Base-by-base conservation (phyloP, 306 rosid genomes). In the Gynostemma pentaphyllum region DNA sequence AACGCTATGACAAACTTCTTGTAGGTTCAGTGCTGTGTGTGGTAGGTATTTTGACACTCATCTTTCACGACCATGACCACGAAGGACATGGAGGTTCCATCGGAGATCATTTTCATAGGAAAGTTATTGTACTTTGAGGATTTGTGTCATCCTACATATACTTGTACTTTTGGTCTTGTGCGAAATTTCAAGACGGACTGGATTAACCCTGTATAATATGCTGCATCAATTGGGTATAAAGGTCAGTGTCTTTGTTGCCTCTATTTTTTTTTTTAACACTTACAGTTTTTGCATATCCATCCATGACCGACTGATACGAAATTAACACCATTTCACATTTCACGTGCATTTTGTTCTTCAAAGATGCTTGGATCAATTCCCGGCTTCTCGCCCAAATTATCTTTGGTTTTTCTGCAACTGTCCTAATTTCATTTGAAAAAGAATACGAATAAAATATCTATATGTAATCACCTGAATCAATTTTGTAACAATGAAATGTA, bases 1-100 rank as follows among this genome's bases (percentile, higher is more conserved):
- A 91, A 85, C 85, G 89, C 5, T 87, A 91, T 27, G 98, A 91
- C 83, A 91, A 85, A 65, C 96, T 82, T 74, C 95, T 91, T 28
- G 98, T 91, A 29, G 98, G 98, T 59, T 83, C 90, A 1, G 96
- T 88, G 61, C 72, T 91, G 47, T 88, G 96, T 64, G 64, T 88
- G 66, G 96, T 91, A 1, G 98, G 98, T 79, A 15, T 91, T 5
- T 73, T 91, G 79, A 91, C 98, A 14, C 82, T 91, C 45, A 23
- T 88, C 64, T 91, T 91, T 41, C 94, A 83, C 46, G 71, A 85
- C 74, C 91, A 84, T 30, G 85, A 81, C 53, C 83, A 79, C 67
- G 81, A 74, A 34, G 73, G 84, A 66, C 56, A 55, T 8, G 85
- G 73, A 45, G 82, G 75, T 56, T 73, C 84, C 2, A 13, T 66